Percentiles rank a stretch among this genome's conserved stretches.
Conservation (phyloP, 1,139 yeast genomes). For the Maudiozyma humilis region DNA sequence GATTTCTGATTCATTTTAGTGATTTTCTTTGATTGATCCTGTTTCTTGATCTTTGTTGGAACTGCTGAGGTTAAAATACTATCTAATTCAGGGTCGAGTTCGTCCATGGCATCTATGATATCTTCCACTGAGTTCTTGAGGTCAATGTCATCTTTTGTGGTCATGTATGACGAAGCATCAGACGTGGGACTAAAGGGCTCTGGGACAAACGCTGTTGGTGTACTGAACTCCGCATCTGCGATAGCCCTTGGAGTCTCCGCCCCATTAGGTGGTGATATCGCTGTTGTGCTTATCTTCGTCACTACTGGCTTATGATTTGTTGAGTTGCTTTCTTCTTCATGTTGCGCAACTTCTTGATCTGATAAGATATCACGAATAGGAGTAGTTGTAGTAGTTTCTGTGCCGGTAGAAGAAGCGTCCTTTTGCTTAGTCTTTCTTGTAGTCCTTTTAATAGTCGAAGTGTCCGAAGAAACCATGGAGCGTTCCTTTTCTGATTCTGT, state of each 20-base stretch:
- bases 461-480: background rate
- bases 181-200: background rate
- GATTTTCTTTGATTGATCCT: background rate
- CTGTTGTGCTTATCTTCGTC: too few species aligned
- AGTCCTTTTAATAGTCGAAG: background rate
- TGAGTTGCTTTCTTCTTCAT: too few species aligned
- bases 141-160: constrained; percentile 6
- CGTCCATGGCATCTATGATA: constrained; percentile 4
- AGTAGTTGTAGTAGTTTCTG: too few species aligned
- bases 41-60: background rate
- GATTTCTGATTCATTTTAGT: background rate
- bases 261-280: too few species aligned
- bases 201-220: background rate
- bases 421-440: background rate
- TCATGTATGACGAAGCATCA: constrained; percentile 7
- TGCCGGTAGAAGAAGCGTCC: background rate
- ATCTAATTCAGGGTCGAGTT: background rate
- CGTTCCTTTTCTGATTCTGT: background rate
- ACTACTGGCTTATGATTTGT: too few species aligned
- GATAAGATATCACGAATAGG: too few species aligned
- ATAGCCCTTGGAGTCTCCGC: too few species aligned
- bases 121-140: constrained; percentile 4
- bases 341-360: too few species aligned
- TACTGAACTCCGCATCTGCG: too few species aligned
- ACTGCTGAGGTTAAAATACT: background rate